Evolutionary conservation across 129 eudicot genomes (phyloP).

Genomic region (Saposhnikovia divaricata): DNA sequence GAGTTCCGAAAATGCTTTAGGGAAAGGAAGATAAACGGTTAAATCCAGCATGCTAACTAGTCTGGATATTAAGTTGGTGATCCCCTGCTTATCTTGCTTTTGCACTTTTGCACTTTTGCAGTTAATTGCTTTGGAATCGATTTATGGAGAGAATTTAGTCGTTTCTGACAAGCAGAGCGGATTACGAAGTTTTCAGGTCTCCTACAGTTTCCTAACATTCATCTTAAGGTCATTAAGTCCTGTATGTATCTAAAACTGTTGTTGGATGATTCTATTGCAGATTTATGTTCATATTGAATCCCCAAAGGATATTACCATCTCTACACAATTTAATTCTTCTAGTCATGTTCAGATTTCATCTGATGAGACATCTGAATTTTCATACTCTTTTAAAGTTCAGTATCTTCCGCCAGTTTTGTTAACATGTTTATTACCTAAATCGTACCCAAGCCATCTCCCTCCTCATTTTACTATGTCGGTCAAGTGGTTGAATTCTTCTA

Average conservation of each 20-base stretch:
- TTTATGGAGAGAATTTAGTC: slow-evolving; percentile 65
- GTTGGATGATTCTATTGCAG: slow-evolving; percentile 30
- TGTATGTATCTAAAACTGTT: not conserved
- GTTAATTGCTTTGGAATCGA: slow-evolving; percentile 80
- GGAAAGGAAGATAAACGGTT: not conserved
- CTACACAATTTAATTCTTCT: slow-evolving; percentile 46
- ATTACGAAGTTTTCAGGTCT: slow-evolving; percentile 67
- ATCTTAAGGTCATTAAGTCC: slow-evolving; percentile 6
- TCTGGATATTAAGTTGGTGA: not conserved
- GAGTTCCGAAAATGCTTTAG: not conserved
- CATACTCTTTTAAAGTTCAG: slow-evolving; percentile 60
- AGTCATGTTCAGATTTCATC: slow-evolving; percentile 13
- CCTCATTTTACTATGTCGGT: slow-evolving; percentile 71
- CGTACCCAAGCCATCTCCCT: slow-evolving; percentile 73
- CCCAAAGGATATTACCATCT: slow-evolving; percentile 41
- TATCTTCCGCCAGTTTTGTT: slow-evolving; percentile 70
- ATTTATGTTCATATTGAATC: slow-evolving; percentile 51
- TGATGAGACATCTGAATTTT: slow-evolving; percentile 37
- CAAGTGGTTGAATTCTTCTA: slow-evolving; percentile 57
- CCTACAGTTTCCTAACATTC: not conserved
- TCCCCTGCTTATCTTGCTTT: not conserved
- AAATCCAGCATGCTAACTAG: not conserved
- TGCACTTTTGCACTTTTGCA: slow-evolving; percentile 17
- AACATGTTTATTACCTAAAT: slow-evolving; percentile 79
- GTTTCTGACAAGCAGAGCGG: slow-evolving; percentile 48